A percentile compares a stretch with the other conserved stretches of the same genome.
phyloP scores from a whole-genome alignment of 1,139 yeast species.

The Candida gigantensis region DNA sequence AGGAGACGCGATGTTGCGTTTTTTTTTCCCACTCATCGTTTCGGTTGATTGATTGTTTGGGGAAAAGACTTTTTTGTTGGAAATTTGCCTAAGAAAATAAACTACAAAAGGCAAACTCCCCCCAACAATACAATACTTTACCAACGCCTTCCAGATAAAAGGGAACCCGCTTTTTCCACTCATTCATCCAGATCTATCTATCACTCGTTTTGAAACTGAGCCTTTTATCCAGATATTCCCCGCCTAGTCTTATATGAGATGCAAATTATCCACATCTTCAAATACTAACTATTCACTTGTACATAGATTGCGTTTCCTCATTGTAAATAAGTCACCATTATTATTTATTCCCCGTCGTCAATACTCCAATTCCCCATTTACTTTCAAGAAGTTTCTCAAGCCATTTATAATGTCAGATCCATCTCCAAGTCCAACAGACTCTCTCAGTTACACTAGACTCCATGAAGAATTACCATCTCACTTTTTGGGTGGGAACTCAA shows the following conservation, averaged over 20 bases:
- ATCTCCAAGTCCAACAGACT: constrained; percentile 11
- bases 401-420: constrained; percentile 10
- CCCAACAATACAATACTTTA: no score
- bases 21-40: no score
- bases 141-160: no score
- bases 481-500: constrained; percentile 78
- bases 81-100: no score
- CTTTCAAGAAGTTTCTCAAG: constrained; percentile 4
- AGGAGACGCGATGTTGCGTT: no score
- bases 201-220: no score
- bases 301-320: constrained; percentile 7
- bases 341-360: constrained; percentile 2
- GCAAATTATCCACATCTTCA: constrained; percentile 5
- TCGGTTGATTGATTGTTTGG: no score
- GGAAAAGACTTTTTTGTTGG: no score
- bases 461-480: constrained; percentile 59
- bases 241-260: constrained; percentile 7
- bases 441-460: constrained; percentile 28
- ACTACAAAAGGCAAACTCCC: no score
- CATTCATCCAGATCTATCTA: not conserved
- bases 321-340: constrained; percentile 6
- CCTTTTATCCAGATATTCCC: not conserved
- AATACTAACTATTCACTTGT: constrained; percentile 8
- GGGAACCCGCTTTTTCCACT: not conserved
- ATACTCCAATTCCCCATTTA: constrained; percentile 4